Base-by-base conservation (phyloP, 176 grass and related monocot genomes). In the Triticum monococcum region DNA sequence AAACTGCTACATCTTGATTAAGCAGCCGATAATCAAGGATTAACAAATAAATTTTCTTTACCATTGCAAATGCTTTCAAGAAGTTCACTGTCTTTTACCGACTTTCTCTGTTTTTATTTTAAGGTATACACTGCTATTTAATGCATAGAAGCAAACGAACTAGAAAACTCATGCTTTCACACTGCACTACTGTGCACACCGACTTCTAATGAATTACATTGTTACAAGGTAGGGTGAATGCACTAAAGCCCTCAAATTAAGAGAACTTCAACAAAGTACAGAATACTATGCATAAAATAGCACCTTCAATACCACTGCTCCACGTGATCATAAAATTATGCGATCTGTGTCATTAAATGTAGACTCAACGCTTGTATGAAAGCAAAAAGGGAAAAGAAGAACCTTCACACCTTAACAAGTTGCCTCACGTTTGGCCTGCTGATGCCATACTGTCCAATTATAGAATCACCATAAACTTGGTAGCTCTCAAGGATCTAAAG, bases 381-480 rank as follows among this genome's bases (percentile, higher is more conserved):
- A 71, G 7, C 45, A 50, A 9, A 70, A 74, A 50, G 7, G 23
- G 46, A 50, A 76, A 54, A 26, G 45, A 50, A 28, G 23, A 48
- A 32, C 45, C 73, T 13, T 78, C 87, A 24, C 85, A 98, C 96
- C 96, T 98, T 98, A 25, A 94, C 91, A 84, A 98, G 91, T 87
- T 95, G 91, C 79, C 96, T 87, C 77, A 98, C 77, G 31, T 75
- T 93, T 88, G 93, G 93, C 64, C 84, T 95, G 88, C 88, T 87
- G 22, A 88, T 83, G 71, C 89, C 93, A 68, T 98, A 89, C 62
- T 95, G 94, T 62, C 88, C 93, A 75, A 95, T 89, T 80, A 92
- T 77, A 65, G 96, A 98, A 81, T 98, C 93, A 79, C 93, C 93
- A 90, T 95, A 98, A 81, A 88, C 79, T 72, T 98, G 93, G 87